Evolutionary conservation across 2,329 filamentous ascomycete species (phyloP).

Genomic region (Gnomoniopsis sp.): DNA sequence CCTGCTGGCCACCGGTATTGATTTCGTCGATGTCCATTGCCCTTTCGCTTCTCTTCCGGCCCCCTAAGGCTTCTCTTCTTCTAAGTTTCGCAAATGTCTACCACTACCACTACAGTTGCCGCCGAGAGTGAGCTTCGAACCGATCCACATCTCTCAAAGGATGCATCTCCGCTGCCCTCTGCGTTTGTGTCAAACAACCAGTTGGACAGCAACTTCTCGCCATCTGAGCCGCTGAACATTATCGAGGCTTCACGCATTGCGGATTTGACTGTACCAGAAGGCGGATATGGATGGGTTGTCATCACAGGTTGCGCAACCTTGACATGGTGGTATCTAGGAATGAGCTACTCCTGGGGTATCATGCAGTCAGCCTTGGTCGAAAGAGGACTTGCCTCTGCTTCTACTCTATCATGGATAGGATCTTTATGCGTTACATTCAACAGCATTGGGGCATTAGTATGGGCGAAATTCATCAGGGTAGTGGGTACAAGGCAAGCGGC

Average conservation of each 20-base stretch:
- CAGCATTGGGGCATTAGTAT: conserved; percentile 48
- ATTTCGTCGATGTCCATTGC: background rate
- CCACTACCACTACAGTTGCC: background rate
- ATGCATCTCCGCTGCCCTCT: background rate
- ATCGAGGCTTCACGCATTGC: conserved; percentile 41
- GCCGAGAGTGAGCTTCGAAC: background rate
- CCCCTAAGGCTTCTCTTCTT: background rate
- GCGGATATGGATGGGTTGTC: conserved; percentile 55
- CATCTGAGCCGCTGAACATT: background rate
- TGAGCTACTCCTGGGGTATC: conserved; percentile 57
- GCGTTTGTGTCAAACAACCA: background rate
- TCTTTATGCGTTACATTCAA: conserved; percentile 48
- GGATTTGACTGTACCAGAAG: conserved; percentile 47
- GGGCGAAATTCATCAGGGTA: conserved; percentile 45
- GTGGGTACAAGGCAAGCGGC: conserved; percentile 46
- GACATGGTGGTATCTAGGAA: conserved; percentile 56
- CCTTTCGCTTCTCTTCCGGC: background rate
- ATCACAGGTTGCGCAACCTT: conserved; percentile 47
- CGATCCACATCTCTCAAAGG: background rate
- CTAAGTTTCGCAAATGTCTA: background rate
- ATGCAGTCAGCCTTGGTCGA: conserved; percentile 55
- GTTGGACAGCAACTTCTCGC: background rate
- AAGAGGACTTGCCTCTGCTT: conserved; percentile 42
- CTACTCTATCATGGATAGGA: conserved; percentile 57
- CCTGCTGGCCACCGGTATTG: background rate